Percentiles rank a stretch among this genome's conserved stretches.
phyloP scores from a whole-genome alignment of 2,329 filamentous ascomycete genomes.

The Aspergillus sp. region DNA sequence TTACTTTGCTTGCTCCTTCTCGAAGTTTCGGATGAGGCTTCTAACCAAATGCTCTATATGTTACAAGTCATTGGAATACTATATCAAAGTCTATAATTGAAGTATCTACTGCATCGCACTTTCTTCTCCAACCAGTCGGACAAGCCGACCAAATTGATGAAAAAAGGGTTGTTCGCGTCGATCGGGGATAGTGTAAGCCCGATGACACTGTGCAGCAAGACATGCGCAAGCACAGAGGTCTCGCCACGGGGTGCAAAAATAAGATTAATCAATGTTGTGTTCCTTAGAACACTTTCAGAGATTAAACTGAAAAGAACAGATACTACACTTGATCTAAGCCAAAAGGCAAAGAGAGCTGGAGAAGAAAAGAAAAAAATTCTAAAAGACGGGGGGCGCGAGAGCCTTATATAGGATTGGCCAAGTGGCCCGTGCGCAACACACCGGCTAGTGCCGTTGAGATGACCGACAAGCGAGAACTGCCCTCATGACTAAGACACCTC shows the following conservation, averaged over 20 bases:
- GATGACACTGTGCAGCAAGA: slow-evolving; percentile 67
- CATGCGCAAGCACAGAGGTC: slow-evolving; percentile 74
- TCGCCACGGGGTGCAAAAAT: slow-evolving; percentile 65
- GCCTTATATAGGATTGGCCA: slow-evolving; percentile 32
- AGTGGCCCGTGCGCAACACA: slow-evolving; percentile 25
- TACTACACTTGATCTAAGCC: slow-evolving; percentile 93
- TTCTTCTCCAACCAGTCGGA: slow-evolving; percentile 61
- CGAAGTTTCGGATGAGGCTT: background rate
- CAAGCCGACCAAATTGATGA: slow-evolving; percentile 60
- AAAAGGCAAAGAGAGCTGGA: slow-evolving; percentile 57
- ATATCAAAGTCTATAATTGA: too few species aligned
- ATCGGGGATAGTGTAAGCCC: slow-evolving; percentile 74
- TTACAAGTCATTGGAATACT: too few species aligned
- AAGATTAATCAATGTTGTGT: slow-evolving; percentile 76
- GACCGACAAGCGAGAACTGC: slow-evolving; percentile 16
- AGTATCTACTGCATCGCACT: background rate
- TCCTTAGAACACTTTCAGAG: slow-evolving; percentile 79
- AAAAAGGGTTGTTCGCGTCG: slow-evolving; percentile 65
- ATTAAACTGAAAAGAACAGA: slow-evolving; percentile 98
- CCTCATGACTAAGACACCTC: too few species aligned
- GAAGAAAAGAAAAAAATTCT: slow-evolving; percentile 46
- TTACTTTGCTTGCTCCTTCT: background rate
- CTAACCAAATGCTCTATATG: background rate
- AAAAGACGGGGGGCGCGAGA: slow-evolving; percentile 25
- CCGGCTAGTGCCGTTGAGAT: slow-evolving; percentile 21